Base-by-base conservation (phyloP, 148 eudicot genomes). In the Nepenthes gracilis region DNA sequence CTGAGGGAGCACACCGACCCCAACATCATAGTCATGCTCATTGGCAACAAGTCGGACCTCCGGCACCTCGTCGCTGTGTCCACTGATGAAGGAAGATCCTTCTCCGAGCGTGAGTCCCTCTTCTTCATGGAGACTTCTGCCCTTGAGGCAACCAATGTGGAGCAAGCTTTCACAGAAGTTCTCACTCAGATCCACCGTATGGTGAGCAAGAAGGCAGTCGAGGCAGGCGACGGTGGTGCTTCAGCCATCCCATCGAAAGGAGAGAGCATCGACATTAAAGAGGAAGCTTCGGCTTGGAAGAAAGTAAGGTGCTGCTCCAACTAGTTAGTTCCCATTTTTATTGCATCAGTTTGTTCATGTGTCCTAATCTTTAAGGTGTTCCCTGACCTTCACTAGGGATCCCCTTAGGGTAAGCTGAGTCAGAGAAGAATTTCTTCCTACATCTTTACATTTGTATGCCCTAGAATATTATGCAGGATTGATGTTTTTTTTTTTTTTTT, bases 91-190 rank as follows among this genome's bases (percentile, higher is more conserved):
- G 97, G 86, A 38, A 84, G 71, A 67, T 66, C 82, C 9, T 70
- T 90, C 45, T 88, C 95, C 0, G 97, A 86, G 70, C 72, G 63
- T 47, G 91, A 87, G 63, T 76, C 82, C 48, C 85, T 87, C 58
- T 84, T 65, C 76, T 90, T 82, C 70, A 90, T 90, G 95, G 97
- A 87, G 80, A 86, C 97, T 47, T 90, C 95, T 35, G 97, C 97
- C 34, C 64, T 87, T 33, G 91, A 90, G 62, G 97, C 97, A 45
- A 90, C 88, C 57, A 90, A 90, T 36, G 97, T 90, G 12, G 86
- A 86, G 60, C 83, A 69, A 54, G 97, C 97, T 15, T 90, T 90
- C 47, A 65, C 83, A 1, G 90, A 90, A 69, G 90, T 80, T 53
- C 83, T 90, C 12, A 62, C 75, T 36, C 86, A 90, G 70, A 90